Base-by-base conservation (phyloP, 2,329 filamentous ascomycete genomes). In the Botrytis byssoidea region DNA sequence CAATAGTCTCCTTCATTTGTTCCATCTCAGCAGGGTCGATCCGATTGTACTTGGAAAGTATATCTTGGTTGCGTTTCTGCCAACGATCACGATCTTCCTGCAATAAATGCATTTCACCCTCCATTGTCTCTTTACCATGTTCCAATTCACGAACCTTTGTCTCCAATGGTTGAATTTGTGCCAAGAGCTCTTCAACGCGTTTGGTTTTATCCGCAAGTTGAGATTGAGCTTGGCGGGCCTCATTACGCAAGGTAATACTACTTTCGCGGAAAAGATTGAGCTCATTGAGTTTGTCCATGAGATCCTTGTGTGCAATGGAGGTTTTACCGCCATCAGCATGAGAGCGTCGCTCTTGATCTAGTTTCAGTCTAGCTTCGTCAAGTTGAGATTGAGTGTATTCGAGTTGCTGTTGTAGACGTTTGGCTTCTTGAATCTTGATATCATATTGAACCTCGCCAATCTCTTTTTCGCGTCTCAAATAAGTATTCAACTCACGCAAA, bases 361-460 rank as follows among this genome's bases (percentile, higher is more conserved):
- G 89, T 83, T 97, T 97, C 77, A 98, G 87, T 48, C 93, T 90
- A 10, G 92, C 89, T 78, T 98, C 94, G 75, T 99, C 96, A 12
- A 99, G 90, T 81, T 98, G 94, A 35, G 89, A 89, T 79, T 96
- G 93, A 14, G 91, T 88, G 81, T 97, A 95, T 69, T 97, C 92
- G 37, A 98, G 88, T 80, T 98, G 94, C 79, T 98, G 94, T 79
- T 95, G 93, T 60, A 98, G 84, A 71, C 96, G 90, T 83, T 97
- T 97, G 71, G 90, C 88, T 83, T 99, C 96, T 79, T 97, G 93
- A 0, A 91, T 87, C 79, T 95, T 95, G 63, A 98, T 86, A 78
- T 98, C 95, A 79, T 94, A 93, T 80, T 98, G 95, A n/a, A 98
- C 93, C 78, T 99, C 95, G 14, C 98, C 88, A 77, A 99, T 98